Base-by-base conservation (phyloP, 1,284 basidiomycete species). In the Fistulinella cinereoalba region DNA sequence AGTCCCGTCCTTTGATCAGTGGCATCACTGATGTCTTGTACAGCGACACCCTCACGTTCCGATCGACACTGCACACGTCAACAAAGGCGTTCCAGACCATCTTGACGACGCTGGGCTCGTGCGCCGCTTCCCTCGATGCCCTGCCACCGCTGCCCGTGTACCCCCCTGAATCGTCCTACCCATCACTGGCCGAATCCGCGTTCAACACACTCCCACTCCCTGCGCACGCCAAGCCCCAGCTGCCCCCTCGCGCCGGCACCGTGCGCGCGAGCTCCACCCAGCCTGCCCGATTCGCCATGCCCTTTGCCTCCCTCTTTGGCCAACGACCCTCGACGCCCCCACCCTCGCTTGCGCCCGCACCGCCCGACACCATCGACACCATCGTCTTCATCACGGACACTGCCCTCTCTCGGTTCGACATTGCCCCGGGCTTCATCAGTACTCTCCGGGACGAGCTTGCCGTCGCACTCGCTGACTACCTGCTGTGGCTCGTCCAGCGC, bases 291-390 rank as follows among this genome's bases (percentile, higher is more conserved):
- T 71, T 87, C 3, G 64, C 76, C 22, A 81, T 81, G 50, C 79
- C 83, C 0, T 86, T 88, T 49, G 81, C 80, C 0, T 83, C 81
- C 16, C 74, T 85, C 25, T 88, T 85, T 57, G 81, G 79, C 3
- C 69, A 71, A 37, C 56, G 69, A 33, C 57, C 71, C 2, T 59
- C 72, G 2, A 67, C 66, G 8, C 67, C 73, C 3, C 66, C 65
- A 36, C 60, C 42, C 47, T 50, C 60, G 28, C n/a, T n/a, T 9
- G 28, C 9, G 28, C n/a, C n/a, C n/a, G n/a, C n/a, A n/a, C n/a
- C n/a, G n/a, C n/a, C n/a, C n/a, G n/a, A n/a, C n/a, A n/a, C n/a
- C n/a, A n/a, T n/a, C n/a, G n/a, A n/a, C n/a, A n/a, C n/a, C n/a
- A n/a, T n/a, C n/a, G n/a, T n/a, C n/a, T n/a, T n/a, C 52, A 75